These are phyloP conservation scores for Cicer judaicum DNA, from an alignment of 306 rosid genomes.

Conservation along the genomic window DNA sequence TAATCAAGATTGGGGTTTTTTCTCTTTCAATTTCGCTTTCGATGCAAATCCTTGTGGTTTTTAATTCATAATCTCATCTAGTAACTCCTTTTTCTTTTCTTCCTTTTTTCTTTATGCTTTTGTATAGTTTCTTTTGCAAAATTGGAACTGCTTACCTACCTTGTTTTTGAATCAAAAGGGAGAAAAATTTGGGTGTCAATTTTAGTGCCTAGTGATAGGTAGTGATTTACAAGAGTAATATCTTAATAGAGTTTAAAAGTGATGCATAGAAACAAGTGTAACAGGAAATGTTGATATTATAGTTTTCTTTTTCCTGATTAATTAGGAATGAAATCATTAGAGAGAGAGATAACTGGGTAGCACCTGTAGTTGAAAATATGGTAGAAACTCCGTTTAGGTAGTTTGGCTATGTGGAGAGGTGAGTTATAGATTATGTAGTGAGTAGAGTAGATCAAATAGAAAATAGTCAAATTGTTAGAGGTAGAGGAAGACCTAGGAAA, in stretches of 20 bases:
- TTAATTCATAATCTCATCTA: constrained; percentile 14
- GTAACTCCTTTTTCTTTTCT: not conserved
- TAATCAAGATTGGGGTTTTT: constrained; percentile 32
- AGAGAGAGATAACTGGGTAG: too few relatives aligned
- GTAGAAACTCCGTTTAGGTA: too few relatives aligned
- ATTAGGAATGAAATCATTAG: not conserved
- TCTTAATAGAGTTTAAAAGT: not conserved
- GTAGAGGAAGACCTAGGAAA: too few relatives aligned
- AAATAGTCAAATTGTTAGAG: too few relatives aligned
- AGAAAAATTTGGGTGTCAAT: constrained; percentile 11
- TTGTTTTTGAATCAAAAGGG: not conserved
- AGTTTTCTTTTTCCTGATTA: not conserved
- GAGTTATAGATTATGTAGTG: too few relatives aligned
- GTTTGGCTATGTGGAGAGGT: too few relatives aligned
- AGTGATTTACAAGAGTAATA: not conserved
- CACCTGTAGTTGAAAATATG: too few relatives aligned
- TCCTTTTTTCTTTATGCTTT: not conserved
- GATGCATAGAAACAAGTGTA: not conserved
- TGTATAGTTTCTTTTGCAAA: not conserved
- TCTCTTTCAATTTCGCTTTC: not conserved
- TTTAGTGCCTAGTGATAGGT: constrained; percentile 6
- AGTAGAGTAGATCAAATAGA: too few relatives aligned
- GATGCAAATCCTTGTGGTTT: not conserved
- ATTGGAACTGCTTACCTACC: not conserved
- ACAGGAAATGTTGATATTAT: not conserved